Evolutionary conservation across 2,329 filamentous ascomycete genomes (phyloP), one percentile per base, ranked within the genome.

Genomic region (Diaporthe amygdali): DNA sequence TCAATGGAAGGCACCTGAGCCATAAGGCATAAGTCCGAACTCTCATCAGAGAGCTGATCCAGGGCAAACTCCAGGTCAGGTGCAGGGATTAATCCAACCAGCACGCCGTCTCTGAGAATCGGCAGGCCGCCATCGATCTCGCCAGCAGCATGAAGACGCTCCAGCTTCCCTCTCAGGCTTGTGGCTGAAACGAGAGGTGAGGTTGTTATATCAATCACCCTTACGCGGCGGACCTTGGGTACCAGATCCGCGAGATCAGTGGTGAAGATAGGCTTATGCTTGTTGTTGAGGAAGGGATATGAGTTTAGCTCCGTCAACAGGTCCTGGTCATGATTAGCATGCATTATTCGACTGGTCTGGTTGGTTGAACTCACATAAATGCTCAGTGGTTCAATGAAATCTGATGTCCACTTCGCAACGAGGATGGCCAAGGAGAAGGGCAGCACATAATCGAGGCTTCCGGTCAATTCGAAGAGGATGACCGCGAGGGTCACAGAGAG

Each of bases 381-480:
- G 80, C 94, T 97, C 67, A 94, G 88, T 20, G 96, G 96, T 81
- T 99, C 96, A 66, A 99, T 90, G 4, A 95, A 95, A 82, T 98
- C 96, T 0, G 96, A 95, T 0, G 95, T 97, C 96, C 96, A 99
- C 83, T 99, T 99, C n/a, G 96, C 92, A 34, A 97, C 95, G 5
- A 98, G 86, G 41, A 99, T 94, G 0, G 94, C 93, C 10, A 99
- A 84, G 0, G 95, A 98, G 80, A 98, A 98, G 0, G 96, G 96
- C 14, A 99, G 85, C 4, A 99, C 96, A 77, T 98, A 97, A 79
- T 98, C 94, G 61, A 98, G 86, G 79, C 94, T 97, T 69, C 96
- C 96, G 0, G 96, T 99, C 44, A 99, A 86, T 81, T 99, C 96
- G 76, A 99, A 98, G 0, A 98, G 85, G 72, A 99, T 98, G 77